phyloP scores from a whole-genome alignment of 371 early-diverging fungal genomes.

The Sporodiniella umbellata region DNA sequence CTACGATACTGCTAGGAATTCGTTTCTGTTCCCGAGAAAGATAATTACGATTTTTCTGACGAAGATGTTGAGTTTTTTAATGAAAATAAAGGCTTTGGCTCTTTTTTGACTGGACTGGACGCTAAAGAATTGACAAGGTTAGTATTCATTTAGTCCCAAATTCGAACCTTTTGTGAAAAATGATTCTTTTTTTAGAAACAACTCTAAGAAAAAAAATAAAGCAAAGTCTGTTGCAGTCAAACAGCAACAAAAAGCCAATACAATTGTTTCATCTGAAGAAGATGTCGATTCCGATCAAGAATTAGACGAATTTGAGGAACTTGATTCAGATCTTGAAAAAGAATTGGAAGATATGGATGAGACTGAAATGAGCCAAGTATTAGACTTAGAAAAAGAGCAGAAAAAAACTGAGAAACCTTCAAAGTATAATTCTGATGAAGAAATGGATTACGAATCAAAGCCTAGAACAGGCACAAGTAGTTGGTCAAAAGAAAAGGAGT shows the following conservation, averaged over 20 bases:
- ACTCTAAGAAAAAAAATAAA: constrained; percentile 12
- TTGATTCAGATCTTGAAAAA: constrained; percentile 27
- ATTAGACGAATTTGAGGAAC: constrained; percentile 32
- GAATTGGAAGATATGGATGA: constrained; percentile 15
- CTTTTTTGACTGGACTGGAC: constrained; percentile 46
- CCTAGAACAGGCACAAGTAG: constrained; percentile 52
- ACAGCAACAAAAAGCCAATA: constrained; percentile 9
- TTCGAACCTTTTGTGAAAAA: neutral
- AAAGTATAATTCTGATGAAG: constrained; percentile 51
- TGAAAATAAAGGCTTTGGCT: constrained; percentile 37
- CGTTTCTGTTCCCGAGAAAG: constrained; percentile 23
- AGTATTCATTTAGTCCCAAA: too few species aligned
- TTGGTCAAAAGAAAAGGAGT: constrained; percentile 53
- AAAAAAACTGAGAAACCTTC: constrained; percentile 16
- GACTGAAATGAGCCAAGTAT: constrained; percentile 4
- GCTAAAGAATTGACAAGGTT: constrained; percentile 42
- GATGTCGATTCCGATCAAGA: constrained; percentile 34
- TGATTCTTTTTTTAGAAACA: neutral
- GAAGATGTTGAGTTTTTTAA: constrained; percentile 59
- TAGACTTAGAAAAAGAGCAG: constrained; percentile 14
- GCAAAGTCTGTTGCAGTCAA: constrained; percentile 14
- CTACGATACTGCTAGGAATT: constrained; percentile 6
- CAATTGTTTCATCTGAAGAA: constrained; percentile 32
- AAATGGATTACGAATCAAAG: constrained; percentile 60
- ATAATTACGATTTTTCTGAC: constrained; percentile 57